Evolutionary conservation across 1,139 yeast genomes (phyloP), one percentile per base, ranked within the genome.

Genomic region (Yamadazyma membranifaciens): DNA sequence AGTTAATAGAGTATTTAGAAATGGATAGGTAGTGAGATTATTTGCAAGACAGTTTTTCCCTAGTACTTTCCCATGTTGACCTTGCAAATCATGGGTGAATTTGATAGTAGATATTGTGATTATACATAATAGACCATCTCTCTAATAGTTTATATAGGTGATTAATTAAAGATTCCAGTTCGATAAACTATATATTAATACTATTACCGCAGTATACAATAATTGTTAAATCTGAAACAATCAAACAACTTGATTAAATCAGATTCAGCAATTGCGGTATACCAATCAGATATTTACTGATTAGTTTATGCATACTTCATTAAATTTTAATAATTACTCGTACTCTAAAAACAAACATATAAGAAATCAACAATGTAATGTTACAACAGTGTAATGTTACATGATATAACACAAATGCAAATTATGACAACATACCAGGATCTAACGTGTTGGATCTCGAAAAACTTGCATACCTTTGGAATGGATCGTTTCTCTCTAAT

Each of bases 401-500:
- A 13, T 29, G 30, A 27, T 27, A 32, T 6, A 20, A 20, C 5
- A 5, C 24, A 20, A 20, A 20, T 20, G 11, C 26, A 26, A 26
- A 7, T 26, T 32, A 40, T n/a, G 30, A 33, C 28, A 42, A 33
- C 34, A 36, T 36, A 13, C 14, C 17, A 15, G 43, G 43, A 22
- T 62, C 69, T 52, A 62, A 51, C 7, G 79, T 73, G 48, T 63
- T 65, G 25, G 66, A 59, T 58, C 80, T 72, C 14, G 83, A 77
- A 49, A 79, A 78, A 7, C 81, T 73, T 6, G 80, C 74, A 51
- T 80, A 83, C 53, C 74, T 78, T 48, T 79, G 70, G 61, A 83
- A 83, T 31, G 87, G 87, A 58, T 80, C 79, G 47, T 67, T 70
- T 51, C 75, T 75, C 54, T 81, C 86, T 59, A 81, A 67, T 47